Percentiles rank a stretch among this genome's conserved stretches.
Evolutionary conservation across 306 rosid genomes (phyloP).

Genomic region (Citrullus amarus): DNA sequence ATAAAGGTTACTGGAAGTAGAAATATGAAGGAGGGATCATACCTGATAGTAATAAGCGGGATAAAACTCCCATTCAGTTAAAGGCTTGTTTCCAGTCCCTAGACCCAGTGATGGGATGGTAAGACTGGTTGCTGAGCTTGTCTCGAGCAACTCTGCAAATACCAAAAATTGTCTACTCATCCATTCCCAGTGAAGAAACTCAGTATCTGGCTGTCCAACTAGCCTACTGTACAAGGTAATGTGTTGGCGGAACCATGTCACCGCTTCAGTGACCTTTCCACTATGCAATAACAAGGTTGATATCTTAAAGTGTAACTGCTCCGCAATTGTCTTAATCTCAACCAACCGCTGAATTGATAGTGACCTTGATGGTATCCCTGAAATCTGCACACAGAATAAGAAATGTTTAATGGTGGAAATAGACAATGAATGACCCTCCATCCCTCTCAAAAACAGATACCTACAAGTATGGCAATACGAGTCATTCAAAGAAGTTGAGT

Average conservation of each 20-base stretch:
- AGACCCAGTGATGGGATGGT: constrained; percentile 31
- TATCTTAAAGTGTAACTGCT: constrained; percentile 77
- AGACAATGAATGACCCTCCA: background rate
- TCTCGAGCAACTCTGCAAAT: constrained; percentile 86
- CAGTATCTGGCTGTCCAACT: constrained; percentile 65
- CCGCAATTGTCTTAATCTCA: constrained; percentile 76
- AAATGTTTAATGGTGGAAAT: constrained; percentile 4
- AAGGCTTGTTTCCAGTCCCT: constrained; percentile 42
- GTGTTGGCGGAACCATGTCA: constrained; percentile 76
- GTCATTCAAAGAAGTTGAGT: background rate
- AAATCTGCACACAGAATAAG: constrained; percentile 43
- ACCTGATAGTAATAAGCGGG: constrained; percentile 88
- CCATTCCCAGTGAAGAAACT: constrained; percentile 95
- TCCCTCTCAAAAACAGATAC: background rate
- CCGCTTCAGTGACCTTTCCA: constrained; percentile 80
- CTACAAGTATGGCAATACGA: background rate
- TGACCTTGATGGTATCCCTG: constrained; percentile 66
- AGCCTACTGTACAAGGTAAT: constrained; percentile 59
- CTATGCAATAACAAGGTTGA: constrained; percentile 83
- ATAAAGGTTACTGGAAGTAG: constrained; percentile 2
- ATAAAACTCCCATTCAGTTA: constrained; percentile 75
- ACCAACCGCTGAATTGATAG: constrained; percentile 68
- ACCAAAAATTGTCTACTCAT: constrained; percentile 90
- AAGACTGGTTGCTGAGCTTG: constrained; percentile 43
- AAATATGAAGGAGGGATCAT: constrained; percentile 16